Conservation (phyloP, 768 basidiomycete species). For the Tulasnella sp. region DNA sequence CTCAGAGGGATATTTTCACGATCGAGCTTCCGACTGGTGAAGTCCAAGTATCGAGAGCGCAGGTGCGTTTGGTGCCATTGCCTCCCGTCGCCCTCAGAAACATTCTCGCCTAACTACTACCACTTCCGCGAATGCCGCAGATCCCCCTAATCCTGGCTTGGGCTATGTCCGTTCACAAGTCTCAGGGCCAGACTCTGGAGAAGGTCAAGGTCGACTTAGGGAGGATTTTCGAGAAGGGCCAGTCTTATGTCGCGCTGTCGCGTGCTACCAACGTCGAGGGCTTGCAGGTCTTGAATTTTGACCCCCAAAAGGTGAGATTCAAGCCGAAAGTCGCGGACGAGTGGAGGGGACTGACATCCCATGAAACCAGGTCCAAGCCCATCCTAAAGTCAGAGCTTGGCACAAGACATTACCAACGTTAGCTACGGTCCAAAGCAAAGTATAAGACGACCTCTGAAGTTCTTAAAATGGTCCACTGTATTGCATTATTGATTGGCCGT, state of each 20-base stretch:
- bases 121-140: constrained; percentile 46
- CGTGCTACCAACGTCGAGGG: constrained; percentile 86
- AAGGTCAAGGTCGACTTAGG: constrained; percentile 93
- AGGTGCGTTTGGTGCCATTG: constrained; percentile 56
- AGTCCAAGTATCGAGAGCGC: constrained; percentile 73
- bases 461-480: neutral
- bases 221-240: constrained; percentile 93
- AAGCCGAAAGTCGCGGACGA: neutral
- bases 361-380: constrained; percentile 61
- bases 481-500: neutral
- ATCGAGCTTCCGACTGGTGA: constrained; percentile 78
- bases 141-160: constrained; percentile 87
- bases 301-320: constrained; percentile 64
- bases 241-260: constrained; percentile 89
- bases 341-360: neutral
- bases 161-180: constrained; percentile 99
- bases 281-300: constrained; percentile 81
- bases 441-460: neutral
- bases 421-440: neutral
- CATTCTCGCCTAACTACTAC: neutral
- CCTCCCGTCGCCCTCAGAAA: constrained; percentile 1
- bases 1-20: constrained; percentile 80
- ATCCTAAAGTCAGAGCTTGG: constrained; percentile 74
- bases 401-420: constrained; percentile 57
- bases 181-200: constrained; percentile 94